phyloP scores from a whole-genome alignment of 202 grass and related monocot species.

The Digitaria exilis region DNA sequence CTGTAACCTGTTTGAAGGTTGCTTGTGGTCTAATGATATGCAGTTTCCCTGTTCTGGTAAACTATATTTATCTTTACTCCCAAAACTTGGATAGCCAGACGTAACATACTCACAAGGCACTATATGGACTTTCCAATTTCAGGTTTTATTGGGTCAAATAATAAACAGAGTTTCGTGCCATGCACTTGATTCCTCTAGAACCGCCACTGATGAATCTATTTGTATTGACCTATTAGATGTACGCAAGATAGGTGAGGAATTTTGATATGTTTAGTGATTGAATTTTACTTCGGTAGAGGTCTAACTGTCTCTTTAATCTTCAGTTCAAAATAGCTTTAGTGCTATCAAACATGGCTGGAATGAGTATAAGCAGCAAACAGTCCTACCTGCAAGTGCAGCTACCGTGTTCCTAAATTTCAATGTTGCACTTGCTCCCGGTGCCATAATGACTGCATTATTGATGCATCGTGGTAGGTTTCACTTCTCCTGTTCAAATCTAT shows the following conservation, averaged over 20 bases:
- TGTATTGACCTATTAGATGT: slow-evolving; percentile 65
- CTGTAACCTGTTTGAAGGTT: slow-evolving; percentile 86
- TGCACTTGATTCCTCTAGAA: slow-evolving; percentile 77
- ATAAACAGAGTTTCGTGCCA: slow-evolving; percentile 84
- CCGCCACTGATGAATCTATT: slow-evolving; percentile 53
- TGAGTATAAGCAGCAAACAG: slow-evolving; percentile 93
- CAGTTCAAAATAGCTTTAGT: slow-evolving; percentile 88
- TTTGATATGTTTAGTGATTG: slow-evolving; percentile 35
- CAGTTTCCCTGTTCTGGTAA: slow-evolving; percentile 90
- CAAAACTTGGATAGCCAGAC: neutral
- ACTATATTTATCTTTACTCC: neutral
- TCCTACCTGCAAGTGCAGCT: slow-evolving; percentile 92
- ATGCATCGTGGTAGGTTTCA: slow-evolving; percentile 87
- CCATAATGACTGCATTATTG: slow-evolving; percentile 92
- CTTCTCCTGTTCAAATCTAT: slow-evolving; percentile 25
- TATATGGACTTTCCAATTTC: slow-evolving; percentile 65
- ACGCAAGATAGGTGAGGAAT: slow-evolving; percentile 65
- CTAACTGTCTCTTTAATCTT: slow-evolving; percentile 48
- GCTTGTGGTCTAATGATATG: slow-evolving; percentile 76
- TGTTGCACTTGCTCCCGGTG: slow-evolving; percentile 89
- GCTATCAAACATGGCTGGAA: slow-evolving; percentile 85
- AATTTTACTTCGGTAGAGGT: slow-evolving; percentile 30
- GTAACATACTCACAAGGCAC: neutral
- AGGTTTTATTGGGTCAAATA: slow-evolving; percentile 89
- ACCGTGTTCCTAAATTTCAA: slow-evolving; percentile 96